Percentiles rank a stretch among this genome's conserved stretches.
phyloP scores from a whole-genome alignment of 192 early-diverging fungal genomes.

The Diversispora eburnea region DNA sequence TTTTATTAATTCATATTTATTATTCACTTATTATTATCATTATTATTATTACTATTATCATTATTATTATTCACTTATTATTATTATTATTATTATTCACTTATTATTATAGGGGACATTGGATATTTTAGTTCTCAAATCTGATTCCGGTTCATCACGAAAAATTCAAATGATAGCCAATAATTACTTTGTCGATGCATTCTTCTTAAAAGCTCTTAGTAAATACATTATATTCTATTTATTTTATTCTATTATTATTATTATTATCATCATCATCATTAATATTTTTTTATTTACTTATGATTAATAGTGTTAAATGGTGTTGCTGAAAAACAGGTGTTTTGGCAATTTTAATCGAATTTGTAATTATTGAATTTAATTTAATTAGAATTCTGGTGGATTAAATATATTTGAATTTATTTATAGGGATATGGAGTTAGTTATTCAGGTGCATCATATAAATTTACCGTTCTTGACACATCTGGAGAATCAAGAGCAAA shows the following conservation, averaged over 20 bases:
- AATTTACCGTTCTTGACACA: conserved; percentile 81
- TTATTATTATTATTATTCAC: not conserved
- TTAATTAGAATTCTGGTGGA: no score
- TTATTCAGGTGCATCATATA: conserved; percentile 79
- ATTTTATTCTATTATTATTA: not conserved
- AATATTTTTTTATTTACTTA: not conserved
- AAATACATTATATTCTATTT: conserved; percentile 45
- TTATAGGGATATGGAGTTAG: conserved; percentile 63
- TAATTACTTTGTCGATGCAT: conserved; percentile 91
- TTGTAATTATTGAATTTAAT: not conserved
- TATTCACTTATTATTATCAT: not conserved
- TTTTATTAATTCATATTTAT: not conserved
- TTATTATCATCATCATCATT: conserved; percentile 9
- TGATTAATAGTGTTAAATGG: conserved; percentile 22
- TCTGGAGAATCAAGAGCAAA: conserved; percentile 72
- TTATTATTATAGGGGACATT: conserved; percentile 59
- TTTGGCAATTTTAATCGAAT: not conserved
- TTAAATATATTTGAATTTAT: not conserved
- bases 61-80: not conserved
- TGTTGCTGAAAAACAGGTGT: conserved; percentile 15
- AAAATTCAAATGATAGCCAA: conserved; percentile 67
- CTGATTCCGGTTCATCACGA: conserved; percentile 41
- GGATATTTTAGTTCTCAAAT: conserved; percentile 72
- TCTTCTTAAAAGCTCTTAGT: conserved; percentile 84
- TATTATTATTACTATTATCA: no score